A percentile compares a stretch with the other conserved stretches of the same genome.
Conservation (phyloP, 768 basidiomycete species). For the Hypholoma fasciculare region DNA sequence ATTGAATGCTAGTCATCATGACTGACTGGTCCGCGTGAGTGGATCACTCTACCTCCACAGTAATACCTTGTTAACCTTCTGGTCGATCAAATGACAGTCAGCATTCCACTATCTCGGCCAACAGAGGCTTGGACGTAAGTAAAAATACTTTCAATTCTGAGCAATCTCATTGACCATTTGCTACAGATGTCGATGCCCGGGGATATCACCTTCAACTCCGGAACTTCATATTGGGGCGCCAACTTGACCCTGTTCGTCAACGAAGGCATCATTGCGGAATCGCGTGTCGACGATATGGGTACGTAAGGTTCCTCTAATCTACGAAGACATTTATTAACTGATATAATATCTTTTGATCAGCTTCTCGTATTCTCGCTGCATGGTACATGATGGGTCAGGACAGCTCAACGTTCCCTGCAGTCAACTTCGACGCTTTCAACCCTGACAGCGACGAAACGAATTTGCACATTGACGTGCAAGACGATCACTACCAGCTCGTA, state of each 20-base stretch:
- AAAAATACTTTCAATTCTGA: background rate
- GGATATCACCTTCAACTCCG: conserved; percentile 49
- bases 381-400: conserved; percentile 76
- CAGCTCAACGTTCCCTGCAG: conserved; percentile 53
- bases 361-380: conserved; percentile 70
- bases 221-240: conserved; percentile 59
- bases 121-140: conserved; percentile 65
- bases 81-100: conserved; percentile 3
- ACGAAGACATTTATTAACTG: background rate
- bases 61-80: background rate
- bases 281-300: conserved; percentile 77
- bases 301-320: conserved; percentile 22
- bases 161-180: background rate
- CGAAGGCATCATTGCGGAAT: conserved; percentile 68
- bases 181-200: conserved; percentile 73
- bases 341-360: conserved; percentile 30
- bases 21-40: conserved; percentile 71
- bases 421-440: conserved; percentile 72
- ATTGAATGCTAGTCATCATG: conserved; percentile 49
- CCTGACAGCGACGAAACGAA: conserved; percentile 53
- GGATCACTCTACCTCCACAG: background rate
- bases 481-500: conserved; percentile 65
- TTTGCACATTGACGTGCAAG: conserved; percentile 66
- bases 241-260: conserved; percentile 69
- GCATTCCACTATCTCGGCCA: conserved; percentile 56